Evolutionary conservation across 768 basidiomycete species (phyloP).

Genomic region (Chalciporus sphaerocephalus): DNA sequence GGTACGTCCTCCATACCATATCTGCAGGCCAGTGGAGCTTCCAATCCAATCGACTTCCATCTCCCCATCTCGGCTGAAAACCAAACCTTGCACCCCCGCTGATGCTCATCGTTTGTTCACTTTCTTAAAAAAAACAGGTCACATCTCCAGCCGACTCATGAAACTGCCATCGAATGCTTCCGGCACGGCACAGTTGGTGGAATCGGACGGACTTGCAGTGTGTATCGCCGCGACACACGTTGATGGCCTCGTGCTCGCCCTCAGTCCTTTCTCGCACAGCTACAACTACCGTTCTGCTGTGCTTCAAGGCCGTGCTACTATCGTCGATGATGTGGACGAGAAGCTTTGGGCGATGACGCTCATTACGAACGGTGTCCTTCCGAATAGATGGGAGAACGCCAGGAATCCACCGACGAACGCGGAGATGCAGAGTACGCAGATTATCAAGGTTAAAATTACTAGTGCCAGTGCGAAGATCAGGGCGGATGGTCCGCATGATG

Average conservation of each 20-base stretch:
- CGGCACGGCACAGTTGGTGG: too few species aligned
- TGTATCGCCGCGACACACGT: conserved; percentile 25
- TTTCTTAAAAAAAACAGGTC: conserved; percentile 5
- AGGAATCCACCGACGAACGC: conserved; percentile 18
- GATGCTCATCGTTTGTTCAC: not conserved
- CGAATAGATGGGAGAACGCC: conserved; percentile 19
- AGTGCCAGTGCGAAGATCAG: conserved; percentile 24
- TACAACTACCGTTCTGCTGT: conserved; percentile 27
- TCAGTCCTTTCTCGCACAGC: conserved; percentile 24
- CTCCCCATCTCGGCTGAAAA: too few species aligned
- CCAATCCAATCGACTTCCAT: too few species aligned
- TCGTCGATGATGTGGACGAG: conserved; percentile 17
- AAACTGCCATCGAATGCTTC: conserved; percentile 11
- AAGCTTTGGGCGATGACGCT: conserved; percentile 24
- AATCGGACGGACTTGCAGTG: conserved; percentile 10
- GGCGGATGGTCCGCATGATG: conserved; percentile 23
- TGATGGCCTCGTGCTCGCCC: conserved; percentile 22
- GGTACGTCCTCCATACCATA: conserved; percentile 4
- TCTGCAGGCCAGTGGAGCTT: too few species aligned
- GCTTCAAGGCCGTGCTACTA: conserved; percentile 16
- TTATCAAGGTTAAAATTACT: conserved; percentile 21
- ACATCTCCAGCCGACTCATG: conserved; percentile 26
- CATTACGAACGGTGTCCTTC: conserved; percentile 21
- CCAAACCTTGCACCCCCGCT: too few species aligned
- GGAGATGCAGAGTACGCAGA: conserved; percentile 21